Conservation (phyloP, 2,329 filamentous ascomycete genomes). For the Sporothrix globosa region DNA sequence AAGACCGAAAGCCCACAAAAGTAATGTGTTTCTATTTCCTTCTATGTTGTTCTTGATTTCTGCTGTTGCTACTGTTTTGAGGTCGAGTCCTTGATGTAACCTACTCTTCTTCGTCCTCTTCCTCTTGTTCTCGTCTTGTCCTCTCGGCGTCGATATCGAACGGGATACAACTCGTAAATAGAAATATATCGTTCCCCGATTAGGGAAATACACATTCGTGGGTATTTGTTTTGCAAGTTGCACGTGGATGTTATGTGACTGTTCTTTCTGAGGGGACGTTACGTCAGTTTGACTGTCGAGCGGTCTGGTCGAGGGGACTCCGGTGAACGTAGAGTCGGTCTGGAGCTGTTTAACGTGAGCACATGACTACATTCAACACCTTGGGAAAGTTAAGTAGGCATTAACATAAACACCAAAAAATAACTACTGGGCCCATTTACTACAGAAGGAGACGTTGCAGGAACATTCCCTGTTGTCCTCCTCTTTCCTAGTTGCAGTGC, state of each 20-base stretch:
- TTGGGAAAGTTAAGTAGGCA: no score
- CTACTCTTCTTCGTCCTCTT: background rate
- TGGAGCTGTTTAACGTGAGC: no score
- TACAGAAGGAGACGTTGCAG: no score
- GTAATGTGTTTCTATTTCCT: slow-evolving; percentile 27
- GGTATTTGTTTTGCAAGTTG: background rate
- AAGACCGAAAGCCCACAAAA: slow-evolving; percentile 18
- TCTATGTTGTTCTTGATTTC: background rate
- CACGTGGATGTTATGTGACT: background rate
- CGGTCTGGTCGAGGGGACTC: no score
- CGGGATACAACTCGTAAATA: background rate
- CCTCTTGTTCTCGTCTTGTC: slow-evolving; percentile 1
- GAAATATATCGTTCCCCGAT: background rate
- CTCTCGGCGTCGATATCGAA: background rate
- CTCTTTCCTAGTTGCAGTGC: no score
- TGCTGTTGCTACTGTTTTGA: background rate
- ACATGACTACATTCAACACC: no score
- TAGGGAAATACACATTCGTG: slow-evolving; percentile 6
- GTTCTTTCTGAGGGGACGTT: no score
- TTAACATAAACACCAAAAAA: no score
- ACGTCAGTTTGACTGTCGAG: no score
- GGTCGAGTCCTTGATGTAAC: background rate
- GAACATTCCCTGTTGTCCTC: no score
- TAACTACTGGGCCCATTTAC: no score
- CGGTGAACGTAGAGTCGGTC: no score